These are phyloP conservation scores for Emergomyces orientalis DNA, from an alignment of 2,329 filamentous ascomycete species.

Conservation along the genomic window DNA sequence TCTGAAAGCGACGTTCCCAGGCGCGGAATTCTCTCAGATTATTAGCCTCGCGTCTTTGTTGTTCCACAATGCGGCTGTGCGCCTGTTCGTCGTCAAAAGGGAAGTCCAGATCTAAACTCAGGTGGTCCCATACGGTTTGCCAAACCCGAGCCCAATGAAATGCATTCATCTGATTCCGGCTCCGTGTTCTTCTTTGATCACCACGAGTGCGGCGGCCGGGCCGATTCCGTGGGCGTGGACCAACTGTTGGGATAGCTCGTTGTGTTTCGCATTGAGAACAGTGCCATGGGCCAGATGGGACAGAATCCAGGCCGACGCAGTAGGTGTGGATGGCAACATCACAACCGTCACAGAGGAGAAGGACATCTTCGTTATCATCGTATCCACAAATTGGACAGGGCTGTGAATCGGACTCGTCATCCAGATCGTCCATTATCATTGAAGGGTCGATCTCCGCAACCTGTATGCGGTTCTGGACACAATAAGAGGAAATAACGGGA, in stretches of 20 bases:
- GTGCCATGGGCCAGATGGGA: constrained; percentile 77
- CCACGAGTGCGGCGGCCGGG: constrained; percentile 42
- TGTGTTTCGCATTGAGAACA: constrained; percentile 67
- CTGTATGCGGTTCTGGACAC: constrained; percentile 51
- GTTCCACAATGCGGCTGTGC: constrained; percentile 48
- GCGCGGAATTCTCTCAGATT: constrained; percentile 53
- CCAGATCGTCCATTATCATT: constrained; percentile 54
- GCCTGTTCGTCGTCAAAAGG: constrained; percentile 68
- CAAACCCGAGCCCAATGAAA: constrained; percentile 68
- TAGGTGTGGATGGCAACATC: constrained; percentile 84
- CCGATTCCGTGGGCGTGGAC: constrained; percentile 31
- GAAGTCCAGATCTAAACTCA: constrained; percentile 72
- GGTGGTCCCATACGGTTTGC: constrained; percentile 76
- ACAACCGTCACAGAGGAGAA: constrained; percentile 86
- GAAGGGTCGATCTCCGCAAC: constrained; percentile 80
- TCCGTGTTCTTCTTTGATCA: constrained; percentile 35
- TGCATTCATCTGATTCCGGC: constrained; percentile 35
- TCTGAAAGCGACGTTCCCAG: constrained; percentile 76
- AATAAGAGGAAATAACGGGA: constrained; percentile 49
- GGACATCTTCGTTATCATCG: constrained; percentile 69
- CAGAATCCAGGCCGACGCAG: constrained; percentile 70
- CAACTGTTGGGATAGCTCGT: constrained; percentile 30
- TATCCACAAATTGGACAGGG: constrained; percentile 80
- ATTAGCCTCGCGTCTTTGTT: constrained; percentile 39
- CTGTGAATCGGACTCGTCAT: constrained; percentile 55